Evolutionary conservation across 176 grass and related monocot species (phyloP), one percentile per base, ranked within the genome.

Genomic region (Bonia amplexicaulis): DNA sequence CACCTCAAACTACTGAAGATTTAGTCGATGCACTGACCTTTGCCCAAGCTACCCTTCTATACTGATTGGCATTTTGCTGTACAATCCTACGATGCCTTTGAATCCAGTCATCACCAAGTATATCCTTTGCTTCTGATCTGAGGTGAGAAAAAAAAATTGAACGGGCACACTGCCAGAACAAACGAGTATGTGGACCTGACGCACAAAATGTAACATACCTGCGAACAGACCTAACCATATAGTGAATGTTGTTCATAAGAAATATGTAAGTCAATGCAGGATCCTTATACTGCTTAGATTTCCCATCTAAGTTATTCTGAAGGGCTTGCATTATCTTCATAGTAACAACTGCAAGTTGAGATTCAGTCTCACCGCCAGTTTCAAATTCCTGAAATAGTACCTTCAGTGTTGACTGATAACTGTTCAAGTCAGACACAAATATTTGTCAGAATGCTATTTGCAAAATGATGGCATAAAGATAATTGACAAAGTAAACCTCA

Each of bases 231-330:
- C 73, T 84, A 82, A 99, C 90, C 80, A 96, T 94, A 82, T 94
- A 89, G 53, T 94, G 93, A 52, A 99, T 79, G 75, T 94, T 99
- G 74, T 99, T 99, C 92, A 94, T 94, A 83, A 99, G 88, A 89
- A 99, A 99, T 73, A 99, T 74, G 59, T 82, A 89, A 64, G 79
- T 81, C 88, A 96, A 88, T 69, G 91, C 86, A 86, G 90, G 83
- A 80, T 99, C 93, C 82, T 91, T 94, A 40, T 99, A 99, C 77
- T 86, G 90, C 33, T 94, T 96, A 55, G 86, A 96, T 91, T 96
- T 99, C 35, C 58, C 70, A 74, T 96, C 82, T 85, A 99, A 77
- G 60, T 94, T 99, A 87, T 84, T 94, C 85, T 92, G 86, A 86
- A 99, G 90, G 48, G 91, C 84, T 88, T 99, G 93, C 88, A 96